Conservation (phyloP, 441 rosid genomes). For the Sinapis alba region DNA sequence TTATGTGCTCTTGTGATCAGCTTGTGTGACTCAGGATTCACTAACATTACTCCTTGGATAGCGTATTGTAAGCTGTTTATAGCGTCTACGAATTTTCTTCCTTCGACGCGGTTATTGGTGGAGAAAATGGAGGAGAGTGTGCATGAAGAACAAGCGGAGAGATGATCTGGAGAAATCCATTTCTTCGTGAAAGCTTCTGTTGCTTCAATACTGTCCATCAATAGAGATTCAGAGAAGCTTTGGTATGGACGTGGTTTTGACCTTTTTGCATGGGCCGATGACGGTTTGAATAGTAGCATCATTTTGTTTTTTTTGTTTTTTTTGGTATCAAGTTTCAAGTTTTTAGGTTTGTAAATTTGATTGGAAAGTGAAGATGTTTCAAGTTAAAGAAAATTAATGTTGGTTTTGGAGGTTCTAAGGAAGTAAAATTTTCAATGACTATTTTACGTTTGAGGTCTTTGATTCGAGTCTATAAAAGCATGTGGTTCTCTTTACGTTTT, state of each 20-base stretch:
- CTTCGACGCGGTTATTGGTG: constrained; percentile 47
- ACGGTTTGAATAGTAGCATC: constrained; percentile 41
- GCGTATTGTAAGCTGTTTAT: constrained; percentile 55
- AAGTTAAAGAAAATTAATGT: not conserved
- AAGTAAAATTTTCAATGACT: constrained; percentile 12
- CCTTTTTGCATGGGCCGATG: constrained; percentile 15
- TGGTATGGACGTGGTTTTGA: constrained; percentile 41
- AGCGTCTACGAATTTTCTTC: constrained; percentile 48
- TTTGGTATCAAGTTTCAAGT: not conserved
- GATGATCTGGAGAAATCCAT: constrained; percentile 45
- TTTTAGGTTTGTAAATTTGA: not conserved
- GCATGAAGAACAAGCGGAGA: constrained; percentile 43
- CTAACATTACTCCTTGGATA: constrained; percentile 49
- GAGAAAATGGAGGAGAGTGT: constrained; percentile 48
- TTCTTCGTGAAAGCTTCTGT: constrained; percentile 47
- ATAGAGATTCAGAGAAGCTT: constrained; percentile 53
- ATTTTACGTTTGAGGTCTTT: constrained; percentile 33
- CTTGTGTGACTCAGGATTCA: constrained; percentile 46
- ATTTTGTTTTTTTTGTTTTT: not conserved
- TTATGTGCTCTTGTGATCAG: constrained; percentile 53
- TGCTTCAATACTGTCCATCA: constrained; percentile 52
- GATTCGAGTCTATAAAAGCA: not conserved
- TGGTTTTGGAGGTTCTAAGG: constrained; percentile 24
- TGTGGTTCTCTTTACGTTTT: constrained; percentile 25
- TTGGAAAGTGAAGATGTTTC: constrained; percentile 20